Base-by-base conservation (phyloP, 805 yeast species). In the Crinitomyces ghanaensis region DNA sequence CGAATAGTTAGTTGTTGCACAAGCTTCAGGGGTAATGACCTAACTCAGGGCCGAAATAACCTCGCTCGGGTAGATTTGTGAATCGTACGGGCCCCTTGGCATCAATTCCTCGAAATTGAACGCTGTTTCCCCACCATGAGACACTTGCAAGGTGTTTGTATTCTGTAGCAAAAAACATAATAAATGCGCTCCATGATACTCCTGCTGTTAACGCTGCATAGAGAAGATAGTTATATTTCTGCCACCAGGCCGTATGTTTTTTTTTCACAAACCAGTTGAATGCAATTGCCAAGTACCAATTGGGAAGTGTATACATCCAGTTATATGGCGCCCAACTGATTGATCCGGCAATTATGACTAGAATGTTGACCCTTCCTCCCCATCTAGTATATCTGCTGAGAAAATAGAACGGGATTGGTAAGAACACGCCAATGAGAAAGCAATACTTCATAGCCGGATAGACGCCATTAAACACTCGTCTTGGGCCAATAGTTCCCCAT, bases 91-190 rank as follows among this genome's bases (percentile, higher is more conserved):
- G 24, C n/a, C 24, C 24, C 9, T 9, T n/a, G 24, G 36, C 44
- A 19, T 46, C 50, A 24, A 31, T 17, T 15, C 50, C 50, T 4
- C 33, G 40, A 16, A 13, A 28, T 13, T 39, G 17, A 13, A 58
- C 65, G n/a, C 38, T 51, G 31, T 68, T 68, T 2, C 73, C 74
- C 74, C 74, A 68, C 72, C 73, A 68, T 15, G 54, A 37, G 2
- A 65, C 25, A 6, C 46, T 43, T 8, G 13, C 48, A 6, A 47
- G 49, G 13, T 48, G 46, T n/a, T 55, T 51, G 35, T 52, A 60
- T 35, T 56, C 62, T 2, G 63, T 63, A 0, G 62, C 48, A 43
- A 65, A 63, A 45, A 68, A 67, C 14, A 64, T 60, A 28, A 66
- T 28, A 26, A 68, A 46, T 1, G 68, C 68, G 35, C 66, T 59